Evolutionary conservation across 1,284 basidiomycete species (phyloP).

Genomic region (Ustilago trichophora): DNA sequence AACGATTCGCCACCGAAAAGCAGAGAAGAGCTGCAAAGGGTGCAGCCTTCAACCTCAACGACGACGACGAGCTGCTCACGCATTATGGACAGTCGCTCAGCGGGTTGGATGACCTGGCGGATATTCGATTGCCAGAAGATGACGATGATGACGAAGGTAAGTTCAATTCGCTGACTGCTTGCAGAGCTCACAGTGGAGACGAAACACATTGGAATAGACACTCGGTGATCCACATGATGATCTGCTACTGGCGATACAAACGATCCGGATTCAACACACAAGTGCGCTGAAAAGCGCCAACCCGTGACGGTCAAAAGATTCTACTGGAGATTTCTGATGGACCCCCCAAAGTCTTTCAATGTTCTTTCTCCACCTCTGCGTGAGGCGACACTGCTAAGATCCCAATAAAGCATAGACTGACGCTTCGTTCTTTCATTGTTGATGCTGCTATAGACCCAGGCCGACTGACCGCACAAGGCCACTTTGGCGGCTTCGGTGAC

Average conservation of each 20-base stretch:
- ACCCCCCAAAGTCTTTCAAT: neutral
- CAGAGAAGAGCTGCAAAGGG: conserved; percentile 73
- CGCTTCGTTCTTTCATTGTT: neutral
- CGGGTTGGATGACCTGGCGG: conserved; percentile 86
- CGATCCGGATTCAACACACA: conserved; percentile 49
- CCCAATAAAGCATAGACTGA: conserved; percentile 2
- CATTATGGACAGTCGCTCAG: conserved; percentile 90
- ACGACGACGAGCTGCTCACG: conserved; percentile 73
- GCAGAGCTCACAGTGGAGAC: neutral
- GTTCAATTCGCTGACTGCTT: conserved; percentile 16
- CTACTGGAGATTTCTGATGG: conserved; percentile 66
- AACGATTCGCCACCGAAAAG: conserved; percentile 88
- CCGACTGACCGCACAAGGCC: conserved; percentile 64
- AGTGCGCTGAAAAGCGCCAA: conserved; percentile 51
- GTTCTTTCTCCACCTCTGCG: neutral
- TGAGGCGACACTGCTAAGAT: neutral
- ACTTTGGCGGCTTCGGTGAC: conserved; percentile 84
- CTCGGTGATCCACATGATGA: conserved; percentile 38
- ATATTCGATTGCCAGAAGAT: conserved; percentile 67
- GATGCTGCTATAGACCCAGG: conserved; percentile 25
- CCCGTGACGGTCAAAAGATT: conserved; percentile 59
- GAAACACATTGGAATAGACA: neutral
- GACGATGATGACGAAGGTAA: conserved; percentile 60
- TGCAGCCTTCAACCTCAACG: conserved; percentile 85
- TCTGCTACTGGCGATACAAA: conserved; percentile 55